phyloP scores from a whole-genome alignment of 352 stramenopile species.

The Phytopythium montanum region DNA sequence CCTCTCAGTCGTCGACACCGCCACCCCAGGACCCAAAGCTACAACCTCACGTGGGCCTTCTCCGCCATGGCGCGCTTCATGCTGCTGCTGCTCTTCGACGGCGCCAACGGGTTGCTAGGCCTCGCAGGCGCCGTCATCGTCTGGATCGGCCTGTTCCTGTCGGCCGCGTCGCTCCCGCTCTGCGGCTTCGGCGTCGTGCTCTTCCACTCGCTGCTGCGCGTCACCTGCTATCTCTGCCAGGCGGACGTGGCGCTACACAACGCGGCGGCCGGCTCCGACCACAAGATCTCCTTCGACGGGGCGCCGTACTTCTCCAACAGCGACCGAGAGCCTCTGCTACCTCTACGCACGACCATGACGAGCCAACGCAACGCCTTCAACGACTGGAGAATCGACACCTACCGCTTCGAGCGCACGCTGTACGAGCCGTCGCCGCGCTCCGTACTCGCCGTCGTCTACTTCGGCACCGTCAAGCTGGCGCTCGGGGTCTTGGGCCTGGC shows the following conservation, averaged over 20 bases:
- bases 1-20: neutral
- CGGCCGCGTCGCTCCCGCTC: constrained; percentile 39
- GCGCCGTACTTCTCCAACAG: constrained; percentile 4
- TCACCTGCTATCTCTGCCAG: constrained; percentile 35
- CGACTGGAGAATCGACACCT: constrained; percentile 11
- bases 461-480: constrained; percentile 42
- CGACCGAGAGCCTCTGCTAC: constrained; percentile 31
- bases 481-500: constrained; percentile 31
- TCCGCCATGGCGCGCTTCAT: constrained; percentile 17
- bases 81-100: constrained; percentile 25
- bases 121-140: constrained; percentile 16
- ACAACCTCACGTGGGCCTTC: constrained; percentile 21
- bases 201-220: constrained; percentile 35
- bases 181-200: constrained; percentile 52
- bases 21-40: too few relatives aligned
- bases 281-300: constrained; percentile 28
- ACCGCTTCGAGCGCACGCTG: constrained; percentile 36
- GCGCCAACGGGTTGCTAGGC: constrained; percentile 20
- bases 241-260: constrained; percentile 53
- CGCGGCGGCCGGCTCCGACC: constrained; percentile 21
- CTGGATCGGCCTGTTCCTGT: constrained; percentile 15
- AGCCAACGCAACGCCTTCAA: constrained; percentile 6
- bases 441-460: constrained; percentile 42
- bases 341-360: constrained; percentile 16
- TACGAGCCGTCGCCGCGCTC: constrained; percentile 27